Percentiles rank a stretch among this genome's conserved stretches.
Evolutionary conservation across 2,329 filamentous ascomycete species (phyloP).

Genomic region (Aspergillus chevalieri): DNA sequence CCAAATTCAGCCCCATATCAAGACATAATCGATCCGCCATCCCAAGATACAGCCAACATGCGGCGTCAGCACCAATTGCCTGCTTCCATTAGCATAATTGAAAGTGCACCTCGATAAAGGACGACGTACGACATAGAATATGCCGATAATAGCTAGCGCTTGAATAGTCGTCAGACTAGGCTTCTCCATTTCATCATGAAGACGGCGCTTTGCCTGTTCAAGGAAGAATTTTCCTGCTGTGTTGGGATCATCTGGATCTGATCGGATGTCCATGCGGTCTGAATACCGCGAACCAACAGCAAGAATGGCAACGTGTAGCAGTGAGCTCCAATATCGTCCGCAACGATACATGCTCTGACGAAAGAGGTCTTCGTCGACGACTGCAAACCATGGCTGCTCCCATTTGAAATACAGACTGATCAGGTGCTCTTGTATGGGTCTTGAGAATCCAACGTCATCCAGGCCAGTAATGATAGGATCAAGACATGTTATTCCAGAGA

Average conservation of each 20-base stretch:
- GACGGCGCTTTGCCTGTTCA: constrained; percentile 19
- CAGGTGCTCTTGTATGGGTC: constrained; percentile 22
- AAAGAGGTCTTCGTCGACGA: constrained; percentile 32
- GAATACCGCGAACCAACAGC: constrained; percentile 30
- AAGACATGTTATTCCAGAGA: constrained; percentile 1
- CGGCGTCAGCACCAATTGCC: constrained; percentile 31
- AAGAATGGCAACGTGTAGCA: constrained; percentile 31
- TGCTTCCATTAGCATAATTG: constrained; percentile 4
- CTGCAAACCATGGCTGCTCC: constrained; percentile 33
- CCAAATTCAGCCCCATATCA: constrained; percentile 36
- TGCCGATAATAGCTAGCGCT: constrained; percentile 26
- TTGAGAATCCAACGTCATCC: constrained; percentile 7
- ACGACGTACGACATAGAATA: constrained; percentile 20
- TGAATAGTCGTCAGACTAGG: constrained; percentile 36
- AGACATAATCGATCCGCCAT: constrained; percentile 32
- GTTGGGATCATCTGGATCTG: constrained; percentile 25
- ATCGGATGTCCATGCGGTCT: constrained; percentile 25
- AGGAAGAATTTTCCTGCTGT: constrained; percentile 29
- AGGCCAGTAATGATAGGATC: background rate
- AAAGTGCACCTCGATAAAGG: background rate
- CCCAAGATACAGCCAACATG: constrained; percentile 34
- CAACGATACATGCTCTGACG: constrained; percentile 19
- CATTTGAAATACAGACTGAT: constrained; percentile 33
- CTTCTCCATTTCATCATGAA: constrained; percentile 16
- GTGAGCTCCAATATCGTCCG: constrained; percentile 26